phyloP scores from a whole-genome alignment of 305 asterid genomes.

The Rubia peregrina region DNA sequence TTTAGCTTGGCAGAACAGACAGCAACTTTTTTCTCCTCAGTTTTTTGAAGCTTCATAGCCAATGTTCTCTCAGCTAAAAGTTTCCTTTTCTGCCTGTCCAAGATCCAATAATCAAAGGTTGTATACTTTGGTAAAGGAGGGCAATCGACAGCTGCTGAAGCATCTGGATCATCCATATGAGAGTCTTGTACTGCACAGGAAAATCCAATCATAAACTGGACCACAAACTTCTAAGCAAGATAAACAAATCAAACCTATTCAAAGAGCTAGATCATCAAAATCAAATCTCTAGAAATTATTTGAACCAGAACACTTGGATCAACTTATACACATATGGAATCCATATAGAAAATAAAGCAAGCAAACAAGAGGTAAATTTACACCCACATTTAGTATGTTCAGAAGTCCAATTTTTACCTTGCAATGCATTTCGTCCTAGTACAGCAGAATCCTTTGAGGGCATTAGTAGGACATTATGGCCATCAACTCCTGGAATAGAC shows the following conservation, averaged over 20 bases:
- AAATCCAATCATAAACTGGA: background rate
- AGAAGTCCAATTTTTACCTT: constrained; percentile 39
- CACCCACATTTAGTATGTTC: background rate
- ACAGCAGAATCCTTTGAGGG: constrained; percentile 40
- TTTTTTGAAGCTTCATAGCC: constrained; percentile 70
- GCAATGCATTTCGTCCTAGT: constrained; percentile 33
- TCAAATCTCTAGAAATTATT: background rate
- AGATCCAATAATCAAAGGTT: constrained; percentile 69
- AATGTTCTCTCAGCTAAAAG: constrained; percentile 49
- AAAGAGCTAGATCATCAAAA: constrained; percentile 6
- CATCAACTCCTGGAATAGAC: constrained; percentile 52
- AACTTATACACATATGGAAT: background rate
- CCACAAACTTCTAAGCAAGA: background rate
- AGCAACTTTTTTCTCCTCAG: constrained; percentile 57
- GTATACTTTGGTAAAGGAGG: constrained; percentile 77
- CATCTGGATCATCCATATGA: constrained; percentile 61
- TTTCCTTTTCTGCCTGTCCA: constrained; percentile 66
- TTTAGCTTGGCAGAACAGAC: constrained; percentile 67
- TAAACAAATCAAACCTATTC: background rate
- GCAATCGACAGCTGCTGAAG: constrained; percentile 41
- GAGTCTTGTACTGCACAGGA: constrained; percentile 37
- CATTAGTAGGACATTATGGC: constrained; percentile 41
- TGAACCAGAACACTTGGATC: constrained; percentile 2
- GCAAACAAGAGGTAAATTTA: background rate
- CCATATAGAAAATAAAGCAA: background rate